Evolutionary conservation across 2,329 filamentous ascomycete species (phyloP).

Genomic region (Colletotrichum sidae): DNA sequence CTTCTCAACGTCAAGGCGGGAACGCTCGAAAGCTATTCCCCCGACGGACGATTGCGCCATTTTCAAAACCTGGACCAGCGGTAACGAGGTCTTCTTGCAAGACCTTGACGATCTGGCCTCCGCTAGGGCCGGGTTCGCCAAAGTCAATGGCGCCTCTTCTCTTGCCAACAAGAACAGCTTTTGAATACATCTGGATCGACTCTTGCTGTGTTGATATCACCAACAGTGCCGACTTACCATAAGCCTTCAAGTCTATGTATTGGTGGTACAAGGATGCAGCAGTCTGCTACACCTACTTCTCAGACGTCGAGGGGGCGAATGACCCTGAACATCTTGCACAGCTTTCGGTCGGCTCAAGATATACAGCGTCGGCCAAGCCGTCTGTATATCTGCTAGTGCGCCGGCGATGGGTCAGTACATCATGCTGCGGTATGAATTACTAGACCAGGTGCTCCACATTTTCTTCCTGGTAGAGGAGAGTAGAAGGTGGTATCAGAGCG

Average conservation of each 20-base stretch:
- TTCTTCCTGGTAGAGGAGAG: too few species aligned
- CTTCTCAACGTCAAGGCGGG: slow-evolving; percentile 42
- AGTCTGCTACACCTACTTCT: slow-evolving; percentile 34
- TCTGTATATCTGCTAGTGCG: too few species aligned
- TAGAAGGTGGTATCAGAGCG: too few species aligned
- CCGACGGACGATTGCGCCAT: slow-evolving; percentile 44
- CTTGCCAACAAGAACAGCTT: slow-evolving; percentile 26
- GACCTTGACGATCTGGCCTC: slow-evolving; percentile 35
- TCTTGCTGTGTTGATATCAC: slow-evolving; percentile 39
- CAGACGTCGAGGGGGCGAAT: slow-evolving; percentile 11
- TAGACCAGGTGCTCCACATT: too few species aligned
- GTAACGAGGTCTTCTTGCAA: slow-evolving; percentile 45
- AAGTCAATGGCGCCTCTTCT: slow-evolving; percentile 40
- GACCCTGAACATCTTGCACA: background rate
- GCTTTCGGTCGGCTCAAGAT: slow-evolving; percentile 6
- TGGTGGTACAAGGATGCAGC: slow-evolving; percentile 32
- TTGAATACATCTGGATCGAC: slow-evolving; percentile 35
- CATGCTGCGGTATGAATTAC: too few species aligned
- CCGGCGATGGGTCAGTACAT: too few species aligned
- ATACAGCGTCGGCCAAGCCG: too few species aligned
- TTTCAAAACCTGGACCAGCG: slow-evolving; percentile 50
- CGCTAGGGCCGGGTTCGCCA: slow-evolving; percentile 39
- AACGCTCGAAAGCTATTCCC: slow-evolving; percentile 40
- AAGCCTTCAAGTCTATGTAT: slow-evolving; percentile 37
- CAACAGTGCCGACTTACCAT: slow-evolving; percentile 30